Conservation (phyloP, 192 early-diverging fungal species). For the Dissophora ornata region DNA sequence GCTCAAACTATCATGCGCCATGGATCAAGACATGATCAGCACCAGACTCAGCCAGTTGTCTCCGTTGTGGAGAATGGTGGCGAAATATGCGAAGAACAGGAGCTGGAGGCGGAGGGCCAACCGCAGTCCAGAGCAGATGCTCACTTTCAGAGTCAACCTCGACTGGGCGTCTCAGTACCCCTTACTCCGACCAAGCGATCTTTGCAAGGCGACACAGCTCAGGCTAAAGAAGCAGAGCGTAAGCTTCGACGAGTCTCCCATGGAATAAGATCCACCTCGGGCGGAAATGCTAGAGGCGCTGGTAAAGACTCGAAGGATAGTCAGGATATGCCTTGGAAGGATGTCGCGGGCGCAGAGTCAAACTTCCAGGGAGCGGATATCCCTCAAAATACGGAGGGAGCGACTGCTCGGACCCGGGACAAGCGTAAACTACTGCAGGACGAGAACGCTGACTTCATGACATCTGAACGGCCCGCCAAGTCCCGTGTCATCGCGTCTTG, state of each 20-base stretch:
- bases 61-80: not conserved
- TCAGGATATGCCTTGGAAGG: too few species aligned
- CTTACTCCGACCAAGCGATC: conserved; percentile 6
- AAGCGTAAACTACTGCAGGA: too few species aligned
- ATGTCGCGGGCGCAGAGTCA: too few species aligned
- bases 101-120: not conserved
- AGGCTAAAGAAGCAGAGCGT: not conserved
- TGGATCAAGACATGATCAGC: not conserved
- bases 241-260: conserved; percentile 17
- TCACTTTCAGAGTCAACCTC: not conserved
- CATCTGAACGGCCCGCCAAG: too few species aligned
- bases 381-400: too few species aligned
- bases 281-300: not conserved
- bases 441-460: too few species aligned
- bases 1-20: conserved; percentile 2
- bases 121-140: not conserved
- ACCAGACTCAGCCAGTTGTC: not conserved
- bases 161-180: conserved; percentile 21
- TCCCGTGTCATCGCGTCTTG: too few species aligned
- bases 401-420: too few species aligned
- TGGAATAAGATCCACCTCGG: not conserved
- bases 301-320: not conserved
- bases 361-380: too few species aligned
- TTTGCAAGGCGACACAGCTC: not conserved
- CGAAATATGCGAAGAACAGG: not conserved